A percentile compares a stretch with the other conserved stretches of the same genome.
Conservation (phyloP, 192 early-diverging fungal species). For the Backusella morwellensis region DNA sequence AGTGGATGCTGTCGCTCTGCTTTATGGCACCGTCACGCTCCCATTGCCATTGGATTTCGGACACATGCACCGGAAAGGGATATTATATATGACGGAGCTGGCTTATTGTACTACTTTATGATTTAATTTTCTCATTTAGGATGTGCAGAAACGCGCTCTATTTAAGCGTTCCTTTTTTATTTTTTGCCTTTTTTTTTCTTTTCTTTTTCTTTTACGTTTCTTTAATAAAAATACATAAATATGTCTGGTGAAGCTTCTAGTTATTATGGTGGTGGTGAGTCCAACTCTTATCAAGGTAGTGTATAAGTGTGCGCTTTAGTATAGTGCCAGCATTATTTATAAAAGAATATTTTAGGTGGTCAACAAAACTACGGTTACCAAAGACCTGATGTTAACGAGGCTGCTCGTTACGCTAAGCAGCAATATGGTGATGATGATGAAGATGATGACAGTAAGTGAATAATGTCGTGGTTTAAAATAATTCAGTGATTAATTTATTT, state of each 20-base stretch:
- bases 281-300: not conserved
- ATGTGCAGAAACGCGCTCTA: not conserved
- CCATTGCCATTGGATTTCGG: not conserved
- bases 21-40: not conserved
- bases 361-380: not conserved
- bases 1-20: not conserved
- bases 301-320: not conserved
- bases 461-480: not conserved
- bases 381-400: not conserved
- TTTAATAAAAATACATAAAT: not conserved
- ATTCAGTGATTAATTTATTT: not conserved
- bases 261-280: not conserved
- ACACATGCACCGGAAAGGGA: conserved; percentile 1
- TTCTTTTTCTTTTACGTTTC: not conserved
- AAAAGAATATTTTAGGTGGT: not conserved
- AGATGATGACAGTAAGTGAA: not conserved
- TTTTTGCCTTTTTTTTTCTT: not conserved
- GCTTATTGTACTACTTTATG: not conserved
- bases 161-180: not conserved
- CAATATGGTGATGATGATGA: not conserved
- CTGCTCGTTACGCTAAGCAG: conserved; percentile 10
- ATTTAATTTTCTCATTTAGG: not conserved
- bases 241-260: conserved; percentile 4
- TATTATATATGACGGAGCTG: not conserved
- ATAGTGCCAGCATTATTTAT: not conserved